Percentiles rank a stretch among this genome's conserved stretches.
Evolutionary conservation across 305 asterid species (phyloP).

Genomic region (Nicotiana rustica): DNA sequence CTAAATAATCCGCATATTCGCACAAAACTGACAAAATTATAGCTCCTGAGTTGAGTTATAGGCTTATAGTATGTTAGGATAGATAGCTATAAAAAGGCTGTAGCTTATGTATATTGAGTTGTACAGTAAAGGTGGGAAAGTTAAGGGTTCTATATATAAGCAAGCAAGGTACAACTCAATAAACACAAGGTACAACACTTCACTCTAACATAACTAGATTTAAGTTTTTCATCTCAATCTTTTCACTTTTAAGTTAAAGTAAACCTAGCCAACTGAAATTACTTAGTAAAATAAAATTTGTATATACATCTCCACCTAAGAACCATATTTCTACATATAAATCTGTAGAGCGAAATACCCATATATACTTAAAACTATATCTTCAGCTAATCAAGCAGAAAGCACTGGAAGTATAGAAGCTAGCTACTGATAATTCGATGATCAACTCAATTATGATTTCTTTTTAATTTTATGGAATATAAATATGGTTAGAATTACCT

Average conservation of each 20-base stretch:
- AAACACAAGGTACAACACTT: not conserved
- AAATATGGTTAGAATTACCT: constrained; percentile 47
- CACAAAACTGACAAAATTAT: not conserved
- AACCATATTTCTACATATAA: not conserved
- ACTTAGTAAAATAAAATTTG: too few relatives aligned
- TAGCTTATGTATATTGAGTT: not conserved
- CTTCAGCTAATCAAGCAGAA: not conserved
- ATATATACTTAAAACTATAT: too few relatives aligned
- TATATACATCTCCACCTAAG: not conserved
- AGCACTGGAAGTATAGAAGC: not conserved
- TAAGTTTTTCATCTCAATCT: not conserved
- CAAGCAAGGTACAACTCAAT: constrained; percentile 1
- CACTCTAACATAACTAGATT: not conserved
- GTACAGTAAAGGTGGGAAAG: not conserved
- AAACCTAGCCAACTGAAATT: not conserved
- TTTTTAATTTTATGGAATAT: not conserved
- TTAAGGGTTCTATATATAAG: not conserved
- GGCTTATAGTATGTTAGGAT: not conserved
- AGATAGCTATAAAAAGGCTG: not conserved
- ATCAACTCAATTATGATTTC: not conserved
- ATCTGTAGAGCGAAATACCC: not conserved
- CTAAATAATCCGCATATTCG: not conserved
- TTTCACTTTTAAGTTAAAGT: not conserved
- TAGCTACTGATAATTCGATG: constrained; percentile 3
- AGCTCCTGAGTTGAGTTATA: not conserved